Base-by-base conservation (phyloP, 345 rosid species). In the Stellera chamaejasme region DNA sequence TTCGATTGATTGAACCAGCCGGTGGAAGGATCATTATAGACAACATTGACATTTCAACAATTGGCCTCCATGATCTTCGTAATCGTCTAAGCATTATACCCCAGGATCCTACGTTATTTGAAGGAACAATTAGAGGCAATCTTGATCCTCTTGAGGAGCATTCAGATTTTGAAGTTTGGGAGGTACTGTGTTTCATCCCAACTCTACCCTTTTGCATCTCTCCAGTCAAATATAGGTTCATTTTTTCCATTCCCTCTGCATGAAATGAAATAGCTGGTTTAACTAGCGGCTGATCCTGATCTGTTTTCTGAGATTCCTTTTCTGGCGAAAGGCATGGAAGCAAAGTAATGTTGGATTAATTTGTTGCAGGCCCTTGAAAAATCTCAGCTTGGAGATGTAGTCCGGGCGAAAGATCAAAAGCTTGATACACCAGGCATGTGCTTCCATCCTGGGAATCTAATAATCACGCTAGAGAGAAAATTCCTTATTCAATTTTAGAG, bases 71-170 rank as follows among this genome's bases (percentile, higher is more conserved):
- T 67, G 99, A 87, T 78, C 90, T 94, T 9, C 97, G 99, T 55
- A 82, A 92, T 62, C 87, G 88, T 57, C 81, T 94, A 19, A 75
- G 99, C 73, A 94, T 94, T 61, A 90, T 94, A 71, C 99, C 99
- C 54, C 99, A 94, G 71, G 99, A 94, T 77, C 99, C 99, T 48
- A 87, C 95, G 44, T 71, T 94, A 60, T 90, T 90, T 67, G 99
- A 89, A 78, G 99, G 99, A 59, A 90, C 97, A 46, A 82, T 94
- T 59, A 70, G 99, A 69, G 83, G 74, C 52, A 94, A 94, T 72
- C 99, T 94, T 52, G 99, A 94, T 64, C 99, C 97, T 44, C 97
- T 94, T 64, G 92, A 79, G 67, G 99, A 94, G 72, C 97, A 83
- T 66, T 65, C 92, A 27, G 99, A 94, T 79, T 79, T 77, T 46